A percentile compares a stretch with the other conserved stretches of the same genome.
Evolutionary conservation across 768 basidiomycete species (phyloP).

Genomic region (Amanita phalloides): DNA sequence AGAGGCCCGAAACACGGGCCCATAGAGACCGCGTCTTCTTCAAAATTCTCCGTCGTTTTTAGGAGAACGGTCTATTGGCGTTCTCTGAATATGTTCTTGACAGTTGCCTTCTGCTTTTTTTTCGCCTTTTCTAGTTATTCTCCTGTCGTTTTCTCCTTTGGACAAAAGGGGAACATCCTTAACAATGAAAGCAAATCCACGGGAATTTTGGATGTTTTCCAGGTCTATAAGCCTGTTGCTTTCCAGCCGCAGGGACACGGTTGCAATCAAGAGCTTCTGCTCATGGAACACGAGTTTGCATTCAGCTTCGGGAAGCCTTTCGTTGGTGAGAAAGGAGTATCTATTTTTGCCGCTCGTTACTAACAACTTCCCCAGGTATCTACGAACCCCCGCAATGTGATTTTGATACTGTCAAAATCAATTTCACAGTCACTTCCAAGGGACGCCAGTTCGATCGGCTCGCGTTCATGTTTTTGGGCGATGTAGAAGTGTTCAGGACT

Average conservation of each 20-base stretch:
- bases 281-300: conserved; percentile 3
- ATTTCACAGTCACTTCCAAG: conserved; percentile 70
- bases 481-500: conserved; percentile 37
- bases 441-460: conserved; percentile 71
- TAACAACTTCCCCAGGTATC: not conserved
- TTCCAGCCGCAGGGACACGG: not conserved
- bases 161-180: not conserved
- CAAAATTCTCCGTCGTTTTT: too few relatives aligned
- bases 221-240: not conserved
- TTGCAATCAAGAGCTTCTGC: not conserved
- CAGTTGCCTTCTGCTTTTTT: not conserved
- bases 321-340: not conserved
- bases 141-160: not conserved
- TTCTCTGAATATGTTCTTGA: not conserved
- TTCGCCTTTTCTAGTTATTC: not conserved
- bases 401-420: conserved; percentile 41
- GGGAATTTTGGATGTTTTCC: not conserved
- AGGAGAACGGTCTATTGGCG: too few relatives aligned
- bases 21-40: not conserved
- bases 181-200: not conserved
- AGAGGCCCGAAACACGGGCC: too few relatives aligned
- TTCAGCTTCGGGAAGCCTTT: conserved; percentile 1
- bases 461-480: conserved; percentile 64
- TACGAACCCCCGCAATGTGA: conserved; percentile 13
- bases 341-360: not conserved